These are phyloP conservation scores for Bipolaris cookei DNA, from an alignment of 2,329 filamentous ascomycete genomes.

Conservation along the genomic window DNA sequence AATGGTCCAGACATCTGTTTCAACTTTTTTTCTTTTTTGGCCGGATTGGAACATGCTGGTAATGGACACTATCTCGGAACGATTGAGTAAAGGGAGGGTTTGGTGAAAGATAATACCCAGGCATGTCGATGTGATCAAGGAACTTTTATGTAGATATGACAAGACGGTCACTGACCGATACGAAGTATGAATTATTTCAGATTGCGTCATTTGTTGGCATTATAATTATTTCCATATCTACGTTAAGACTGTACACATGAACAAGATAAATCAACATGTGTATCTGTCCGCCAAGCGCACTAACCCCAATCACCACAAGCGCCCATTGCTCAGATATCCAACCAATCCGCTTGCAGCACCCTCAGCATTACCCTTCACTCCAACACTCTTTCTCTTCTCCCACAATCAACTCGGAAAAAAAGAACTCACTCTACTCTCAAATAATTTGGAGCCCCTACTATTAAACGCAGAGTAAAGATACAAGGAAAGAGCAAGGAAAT, in stretches of 20 bases:
- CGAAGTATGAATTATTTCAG: conserved; percentile 16
- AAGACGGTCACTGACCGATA: conserved; percentile 9
- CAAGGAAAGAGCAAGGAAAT: conserved; percentile 7
- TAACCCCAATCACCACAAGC: neutral
- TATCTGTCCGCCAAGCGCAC: neutral
- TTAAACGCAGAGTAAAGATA: neutral
- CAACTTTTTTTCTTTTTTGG: conserved; percentile 20
- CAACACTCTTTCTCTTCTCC: neutral
- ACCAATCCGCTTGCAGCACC: conserved; percentile 10
- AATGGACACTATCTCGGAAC: conserved; percentile 34
- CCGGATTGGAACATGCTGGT: conserved; percentile 42
- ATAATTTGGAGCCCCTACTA: too few species aligned
- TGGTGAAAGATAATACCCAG: conserved; percentile 18
- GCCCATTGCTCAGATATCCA: neutral
- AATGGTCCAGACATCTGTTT: conserved; percentile 20
- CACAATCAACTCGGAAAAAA: neutral
- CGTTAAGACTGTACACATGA: neutral
- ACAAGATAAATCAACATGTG: neutral
- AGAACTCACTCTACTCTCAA: neutral
- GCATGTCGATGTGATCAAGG: conserved; percentile 16
- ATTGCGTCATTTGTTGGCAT: neutral
- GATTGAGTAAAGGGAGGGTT: conserved; percentile 2
- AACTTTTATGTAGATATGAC: conserved; percentile 23
- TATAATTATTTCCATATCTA: neutral
- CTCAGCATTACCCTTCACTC: conserved; percentile 1